These are phyloP conservation scores for Aspergillus avenaceus DNA, from an alignment of 495 filamentous ascomycete genomes.

Conservation along the genomic window DNA sequence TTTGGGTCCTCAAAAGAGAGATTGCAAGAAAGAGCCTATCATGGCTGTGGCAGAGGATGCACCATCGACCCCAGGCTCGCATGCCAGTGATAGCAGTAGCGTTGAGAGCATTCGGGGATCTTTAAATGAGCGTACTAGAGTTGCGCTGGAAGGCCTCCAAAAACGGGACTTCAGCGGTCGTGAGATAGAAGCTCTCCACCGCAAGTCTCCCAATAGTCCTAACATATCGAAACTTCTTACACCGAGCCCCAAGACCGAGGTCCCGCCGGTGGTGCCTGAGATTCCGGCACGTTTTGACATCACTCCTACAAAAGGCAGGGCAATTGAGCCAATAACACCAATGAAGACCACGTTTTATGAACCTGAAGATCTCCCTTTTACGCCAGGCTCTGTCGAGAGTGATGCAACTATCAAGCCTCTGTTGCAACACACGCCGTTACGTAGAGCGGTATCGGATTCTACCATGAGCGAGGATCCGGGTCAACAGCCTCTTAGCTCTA, in stretches of 20 bases:
- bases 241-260: not conserved
- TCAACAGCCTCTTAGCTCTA: not conserved
- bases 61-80: not conserved
- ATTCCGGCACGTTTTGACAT: no score
- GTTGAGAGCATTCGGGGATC: not conserved
- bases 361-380: not conserved
- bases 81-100: not conserved
- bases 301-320: not conserved
- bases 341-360: not conserved
- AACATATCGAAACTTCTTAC: constrained; percentile 4
- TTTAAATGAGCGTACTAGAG: constrained; percentile 9
- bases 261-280: constrained; percentile 1
- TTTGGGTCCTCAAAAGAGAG: not conserved
- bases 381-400: constrained; percentile 4
- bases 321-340: constrained; percentile 1
- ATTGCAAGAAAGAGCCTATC: not conserved
- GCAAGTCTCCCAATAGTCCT: constrained; percentile 9
- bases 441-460: constrained; percentile 6
- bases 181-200: constrained; percentile 6
- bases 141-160: constrained; percentile 6
- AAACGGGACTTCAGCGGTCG: constrained; percentile 6
- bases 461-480: not conserved
- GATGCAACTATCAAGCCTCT: constrained; percentile 2
- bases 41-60: not conserved
- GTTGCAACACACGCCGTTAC: constrained; percentile 7